Base-by-base conservation (phyloP, 179 eudicot genomes). In the Heliamphora pulchella region DNA sequence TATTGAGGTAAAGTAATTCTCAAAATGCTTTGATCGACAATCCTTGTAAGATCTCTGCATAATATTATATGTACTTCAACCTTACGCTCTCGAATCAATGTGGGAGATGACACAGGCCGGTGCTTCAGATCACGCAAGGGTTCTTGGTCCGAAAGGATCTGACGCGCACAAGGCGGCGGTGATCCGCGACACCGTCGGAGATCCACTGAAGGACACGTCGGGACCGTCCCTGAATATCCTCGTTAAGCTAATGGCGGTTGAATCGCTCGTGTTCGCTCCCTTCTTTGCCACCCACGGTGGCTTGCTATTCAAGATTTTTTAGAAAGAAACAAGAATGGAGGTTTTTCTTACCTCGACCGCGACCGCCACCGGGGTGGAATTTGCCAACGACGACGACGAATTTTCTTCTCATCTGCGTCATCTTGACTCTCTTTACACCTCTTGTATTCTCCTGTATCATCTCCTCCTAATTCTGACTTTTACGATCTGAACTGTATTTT, bases 261-360 rank as follows among this genome's bases (percentile, higher is more conserved):
- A 89, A 79, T 89, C 90, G 1, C 87, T 89, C 14, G 90, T 89
- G 15, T 89, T 89, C 82, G 91, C 91, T 71, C 91, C 91, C 47
- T 89, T 89, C 88, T 89, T 89, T 68, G 92, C 92, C 54, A 75
- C 88, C 66, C 90, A 87, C 39, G 90, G 90, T n/a, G 90, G 90
- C 47, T 58, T 87, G 78, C 89, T 87, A 47, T 86, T 89, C 44
- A 89, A 87, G 81, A 68, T 89, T 77, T 86, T 84, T 62, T 86
- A 74, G 77, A 62, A 41, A 53, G 62, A 43, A 65, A 31, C 31
- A 31, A 31, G 31, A 31, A 31, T 31, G 31, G 31, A 31, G 31
- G 31, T 31, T 31, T 31, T 31, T 31, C 31, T 31, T 31, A 31
- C 31, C 31, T 31, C 31, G 31, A 0, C 31, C 31, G 31, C 31